Conservation (phyloP, 257 asterid genomes). For the Jacaranda mimosifolia region DNA sequence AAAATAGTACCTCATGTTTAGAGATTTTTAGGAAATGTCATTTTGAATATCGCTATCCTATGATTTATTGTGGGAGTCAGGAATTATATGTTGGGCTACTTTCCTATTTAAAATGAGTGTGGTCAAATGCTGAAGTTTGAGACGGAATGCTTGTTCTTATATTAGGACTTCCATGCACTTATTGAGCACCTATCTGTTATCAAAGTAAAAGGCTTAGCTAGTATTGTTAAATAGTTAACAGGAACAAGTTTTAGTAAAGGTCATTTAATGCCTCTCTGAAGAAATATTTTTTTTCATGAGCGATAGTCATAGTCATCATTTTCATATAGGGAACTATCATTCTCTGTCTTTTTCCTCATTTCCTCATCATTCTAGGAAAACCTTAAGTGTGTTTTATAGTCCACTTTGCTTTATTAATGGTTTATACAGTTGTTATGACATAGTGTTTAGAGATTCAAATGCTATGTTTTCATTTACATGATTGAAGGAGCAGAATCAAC, state of each 20-base stretch:
- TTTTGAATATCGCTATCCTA: neutral
- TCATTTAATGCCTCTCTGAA: neutral
- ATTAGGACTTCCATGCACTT: neutral
- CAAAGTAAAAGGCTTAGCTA: too few relatives aligned
- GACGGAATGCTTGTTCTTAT: neutral
- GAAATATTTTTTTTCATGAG: slow-evolving; percentile 1
- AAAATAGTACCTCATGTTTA: neutral
- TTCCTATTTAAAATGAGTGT: slow-evolving; percentile 6
- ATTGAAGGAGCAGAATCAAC: slow-evolving; percentile 99
- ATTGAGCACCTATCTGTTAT: too few relatives aligned
- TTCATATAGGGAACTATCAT: neutral
- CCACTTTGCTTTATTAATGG: too few relatives aligned
- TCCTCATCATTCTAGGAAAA: too few relatives aligned
- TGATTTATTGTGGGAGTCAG: neutral
- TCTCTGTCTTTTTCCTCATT: neutral
- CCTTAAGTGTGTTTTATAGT: too few relatives aligned
- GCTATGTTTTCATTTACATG: slow-evolving; percentile 49
- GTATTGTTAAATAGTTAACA: too few relatives aligned
- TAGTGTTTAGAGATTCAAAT: slow-evolving; percentile 16
- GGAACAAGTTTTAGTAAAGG: too few relatives aligned
- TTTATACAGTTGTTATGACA: neutral
- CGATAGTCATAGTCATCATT: neutral
- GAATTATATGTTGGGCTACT: neutral
- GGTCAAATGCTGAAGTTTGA: slow-evolving; percentile 19
- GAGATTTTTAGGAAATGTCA: neutral